Conservation (phyloP, 305 asterid genomes). For the Solanum hybrid region DNA sequence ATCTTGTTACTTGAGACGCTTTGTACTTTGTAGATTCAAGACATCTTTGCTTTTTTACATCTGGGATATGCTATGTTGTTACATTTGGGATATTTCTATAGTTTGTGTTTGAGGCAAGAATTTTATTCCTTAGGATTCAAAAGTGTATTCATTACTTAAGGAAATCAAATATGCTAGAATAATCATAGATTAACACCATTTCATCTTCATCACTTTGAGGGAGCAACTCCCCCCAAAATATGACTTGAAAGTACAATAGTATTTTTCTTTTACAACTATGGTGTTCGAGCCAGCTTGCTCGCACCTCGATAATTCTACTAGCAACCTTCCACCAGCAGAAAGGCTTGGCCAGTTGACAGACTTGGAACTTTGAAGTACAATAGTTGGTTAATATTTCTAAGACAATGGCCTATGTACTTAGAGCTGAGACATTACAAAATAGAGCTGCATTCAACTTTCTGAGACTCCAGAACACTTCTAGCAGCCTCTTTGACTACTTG, state of each 20-base stretch:
- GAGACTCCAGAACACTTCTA: slow-evolving; percentile 47
- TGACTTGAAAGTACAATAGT: neutral
- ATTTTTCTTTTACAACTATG: neutral
- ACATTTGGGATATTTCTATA: neutral
- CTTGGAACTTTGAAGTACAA: neutral
- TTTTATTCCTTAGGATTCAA: too few species aligned
- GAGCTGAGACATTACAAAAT: neutral
- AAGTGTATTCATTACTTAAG: neutral
- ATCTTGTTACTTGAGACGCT: neutral
- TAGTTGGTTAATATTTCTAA: neutral
- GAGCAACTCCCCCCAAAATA: neutral
- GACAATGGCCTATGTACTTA: neutral
- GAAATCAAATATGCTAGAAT: neutral
- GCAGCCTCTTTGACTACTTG: slow-evolving; percentile 75
- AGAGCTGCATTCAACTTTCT: slow-evolving; percentile 26
- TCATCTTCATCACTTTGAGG: neutral
- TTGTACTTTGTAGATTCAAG: neutral
- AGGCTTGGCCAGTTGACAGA: neutral
- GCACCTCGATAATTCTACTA: neutral
- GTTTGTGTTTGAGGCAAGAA: neutral
- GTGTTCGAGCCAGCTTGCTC: neutral
- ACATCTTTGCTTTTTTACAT: neutral
- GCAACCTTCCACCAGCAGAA: neutral
- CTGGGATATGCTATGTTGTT: neutral
- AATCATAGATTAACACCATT: neutral